Conservation (phyloP, 192 early-diverging fungal species). For the Allomyces arbusculus region DNA sequence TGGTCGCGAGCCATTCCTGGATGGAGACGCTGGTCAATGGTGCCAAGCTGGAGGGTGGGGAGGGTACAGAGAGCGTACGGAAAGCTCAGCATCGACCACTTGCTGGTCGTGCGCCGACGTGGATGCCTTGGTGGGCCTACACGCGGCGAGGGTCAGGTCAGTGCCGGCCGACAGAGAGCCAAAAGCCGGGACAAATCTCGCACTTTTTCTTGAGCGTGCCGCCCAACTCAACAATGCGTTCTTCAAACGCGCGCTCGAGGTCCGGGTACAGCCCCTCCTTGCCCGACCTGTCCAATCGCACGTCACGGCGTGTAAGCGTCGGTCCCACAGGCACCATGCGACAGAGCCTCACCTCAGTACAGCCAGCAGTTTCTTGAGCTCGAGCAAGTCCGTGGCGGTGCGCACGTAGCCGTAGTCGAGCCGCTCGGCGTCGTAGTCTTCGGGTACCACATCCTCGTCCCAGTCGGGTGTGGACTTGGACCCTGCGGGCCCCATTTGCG, state of each 20-base stretch:
- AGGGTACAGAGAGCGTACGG: too few relatives aligned
- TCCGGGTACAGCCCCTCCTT: background rate
- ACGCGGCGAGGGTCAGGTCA: background rate
- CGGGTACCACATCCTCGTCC: background rate
- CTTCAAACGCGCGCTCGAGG: background rate
- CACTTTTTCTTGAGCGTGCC: background rate
- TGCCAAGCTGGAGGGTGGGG: background rate
- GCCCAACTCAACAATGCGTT: background rate
- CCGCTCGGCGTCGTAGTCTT: background rate
- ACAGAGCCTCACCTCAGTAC: background rate
- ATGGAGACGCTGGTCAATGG: background rate
- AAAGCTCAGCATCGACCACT: too few relatives aligned
- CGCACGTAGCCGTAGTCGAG: background rate
- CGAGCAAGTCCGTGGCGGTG: background rate
- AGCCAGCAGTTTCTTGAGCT: background rate
- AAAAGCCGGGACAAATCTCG: background rate
- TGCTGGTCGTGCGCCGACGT: too few relatives aligned
- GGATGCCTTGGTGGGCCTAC: too few relatives aligned
- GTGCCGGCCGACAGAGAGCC: background rate
- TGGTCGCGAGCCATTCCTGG: background rate
- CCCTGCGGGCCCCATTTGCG: background rate
- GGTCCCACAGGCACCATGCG: too few relatives aligned
- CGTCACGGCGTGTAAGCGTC: too few relatives aligned
- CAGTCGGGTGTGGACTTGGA: background rate
- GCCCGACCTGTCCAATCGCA: background rate